These are phyloP conservation scores for Zygosaccharomyces kombuchaensis DNA, from an alignment of 805 yeast genomes.

Conservation along the genomic window DNA sequence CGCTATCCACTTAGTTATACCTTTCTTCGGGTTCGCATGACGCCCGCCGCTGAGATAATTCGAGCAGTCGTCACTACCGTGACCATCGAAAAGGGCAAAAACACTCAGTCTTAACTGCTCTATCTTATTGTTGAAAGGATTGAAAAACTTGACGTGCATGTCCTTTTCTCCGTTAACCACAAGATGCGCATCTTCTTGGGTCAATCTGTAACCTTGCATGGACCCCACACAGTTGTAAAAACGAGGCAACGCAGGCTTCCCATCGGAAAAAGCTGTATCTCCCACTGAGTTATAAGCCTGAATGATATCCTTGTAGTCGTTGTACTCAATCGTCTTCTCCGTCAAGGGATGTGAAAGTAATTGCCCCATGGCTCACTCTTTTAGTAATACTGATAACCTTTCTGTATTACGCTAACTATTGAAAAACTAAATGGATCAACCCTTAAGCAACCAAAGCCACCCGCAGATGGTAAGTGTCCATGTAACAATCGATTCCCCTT, in stretches of 20 bases:
- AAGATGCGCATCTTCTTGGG: slow-evolving; percentile 74
- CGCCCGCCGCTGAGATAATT: slow-evolving; percentile 41
- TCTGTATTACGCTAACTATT: background rate
- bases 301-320: slow-evolving; percentile 29
- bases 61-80: slow-evolving; percentile 68
- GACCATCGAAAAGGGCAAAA: slow-evolving; percentile 79
- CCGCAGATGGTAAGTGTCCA: slow-evolving; percentile 2
- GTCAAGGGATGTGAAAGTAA: slow-evolving; percentile 69
- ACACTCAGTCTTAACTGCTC: slow-evolving; percentile 36
- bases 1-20: slow-evolving; percentile 30
- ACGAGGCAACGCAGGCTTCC: slow-evolving; percentile 30
- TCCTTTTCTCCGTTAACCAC: slow-evolving; percentile 45
- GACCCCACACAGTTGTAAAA: slow-evolving; percentile 60
- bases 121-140: slow-evolving; percentile 29
- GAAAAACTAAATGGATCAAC: background rate
- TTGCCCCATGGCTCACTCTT: slow-evolving; percentile 54
- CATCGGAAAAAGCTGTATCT: slow-evolving; percentile 4
- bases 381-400: background rate
- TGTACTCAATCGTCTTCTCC: slow-evolving; percentile 54
- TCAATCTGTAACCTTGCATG: slow-evolving; percentile 72
- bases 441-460: slow-evolving; percentile 2
- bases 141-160: slow-evolving; percentile 32
- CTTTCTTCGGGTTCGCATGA: slow-evolving; percentile 16
- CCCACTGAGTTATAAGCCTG: slow-evolving; percentile 11
- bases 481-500: background rate